Percentiles rank a stretch among this genome's conserved stretches.
Evolutionary conservation across 352 stramenopile species (phyloP).

Genomic region (Phytopythium ostracodes): DNA sequence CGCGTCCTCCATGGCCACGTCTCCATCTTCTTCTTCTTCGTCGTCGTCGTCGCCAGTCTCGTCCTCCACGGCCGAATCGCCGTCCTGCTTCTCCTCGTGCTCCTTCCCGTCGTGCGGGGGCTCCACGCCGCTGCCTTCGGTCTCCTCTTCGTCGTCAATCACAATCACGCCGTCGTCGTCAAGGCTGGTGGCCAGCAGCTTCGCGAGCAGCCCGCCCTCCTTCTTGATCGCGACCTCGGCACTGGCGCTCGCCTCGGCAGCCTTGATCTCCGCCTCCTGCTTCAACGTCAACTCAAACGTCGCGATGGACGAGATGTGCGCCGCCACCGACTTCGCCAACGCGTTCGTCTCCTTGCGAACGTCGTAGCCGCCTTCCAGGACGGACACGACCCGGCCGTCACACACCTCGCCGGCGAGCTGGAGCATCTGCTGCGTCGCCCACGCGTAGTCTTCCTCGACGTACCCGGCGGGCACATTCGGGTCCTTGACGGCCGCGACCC

Average conservation of each 20-base stretch:
- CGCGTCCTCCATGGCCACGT: slow-evolving; percentile 21
- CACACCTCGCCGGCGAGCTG: slow-evolving; percentile 74
- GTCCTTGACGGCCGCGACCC: slow-evolving; percentile 72
- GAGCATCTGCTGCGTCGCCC: slow-evolving; percentile 74
- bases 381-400: slow-evolving; percentile 75
- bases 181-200: slow-evolving; percentile 49
- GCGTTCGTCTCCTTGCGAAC: slow-evolving; percentile 79
- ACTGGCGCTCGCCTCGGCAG: slow-evolving; percentile 1
- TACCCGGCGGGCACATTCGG: slow-evolving; percentile 73
- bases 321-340: slow-evolving; percentile 74
- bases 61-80: slow-evolving; percentile 15
- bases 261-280: slow-evolving; percentile 12
- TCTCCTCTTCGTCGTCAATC: slow-evolving; percentile 49
- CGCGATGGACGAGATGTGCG: slow-evolving; percentile 72
- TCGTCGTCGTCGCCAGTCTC: slow-evolving; percentile 30
- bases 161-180: slow-evolving; percentile 44
- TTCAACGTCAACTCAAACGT: slow-evolving; percentile 42
- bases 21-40: slow-evolving; percentile 27
- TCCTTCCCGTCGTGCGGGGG: slow-evolving; percentile 9
- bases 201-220: slow-evolving; percentile 36
- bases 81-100: slow-evolving; percentile 15
- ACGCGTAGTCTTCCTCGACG: slow-evolving; percentile 80
- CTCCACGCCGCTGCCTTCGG: slow-evolving; percentile 21
- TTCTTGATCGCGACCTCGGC: slow-evolving; percentile 18
- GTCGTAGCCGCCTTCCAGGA: slow-evolving; percentile 86